Percentiles rank a stretch among this genome's conserved stretches.
Conservation (phyloP, 345 rosid species). For the Limnanthes douglasii region DNA sequence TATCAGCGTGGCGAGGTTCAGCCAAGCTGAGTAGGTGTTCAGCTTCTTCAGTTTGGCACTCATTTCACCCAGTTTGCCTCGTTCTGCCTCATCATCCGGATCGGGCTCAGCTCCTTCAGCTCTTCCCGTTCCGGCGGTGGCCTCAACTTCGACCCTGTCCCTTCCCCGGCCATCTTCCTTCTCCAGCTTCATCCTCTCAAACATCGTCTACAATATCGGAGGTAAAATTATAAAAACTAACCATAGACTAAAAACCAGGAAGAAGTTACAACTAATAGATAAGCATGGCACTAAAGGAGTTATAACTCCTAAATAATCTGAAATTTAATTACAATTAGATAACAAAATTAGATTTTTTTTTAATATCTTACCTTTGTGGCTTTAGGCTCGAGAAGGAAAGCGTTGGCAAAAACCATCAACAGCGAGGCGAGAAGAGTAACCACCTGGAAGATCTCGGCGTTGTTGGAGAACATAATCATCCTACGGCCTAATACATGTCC, state of each 20-base stretch:
- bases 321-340: no score
- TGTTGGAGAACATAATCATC: conserved; percentile 9
- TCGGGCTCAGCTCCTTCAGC: conserved; percentile 2
- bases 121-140: background rate
- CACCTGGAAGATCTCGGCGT: conserved; percentile 35
- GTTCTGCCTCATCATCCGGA: conserved; percentile 13
- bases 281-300: no score
- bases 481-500: conserved; percentile 33
- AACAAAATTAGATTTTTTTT: no score
- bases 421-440: conserved; percentile 31
- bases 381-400: conserved; percentile 42
- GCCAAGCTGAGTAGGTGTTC: conserved; percentile 48
- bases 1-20: conserved; percentile 38
- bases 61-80: conserved; percentile 14
- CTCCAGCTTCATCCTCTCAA: conserved; percentile 52
- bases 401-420: conserved; percentile 32
- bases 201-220: conserved; percentile 32
- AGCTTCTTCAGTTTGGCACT: conserved; percentile 45
- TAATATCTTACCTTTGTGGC: conserved; percentile 82
- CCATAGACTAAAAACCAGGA: background rate
- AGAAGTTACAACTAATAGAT: background rate
- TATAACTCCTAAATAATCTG: no score
- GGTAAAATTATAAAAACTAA: background rate
- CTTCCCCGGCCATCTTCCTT: conserved; percentile 76
- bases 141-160: conserved; percentile 9